phyloP scores from a whole-genome alignment of 768 basidiomycete genomes.

The Pisolithus microcarpus region DNA sequence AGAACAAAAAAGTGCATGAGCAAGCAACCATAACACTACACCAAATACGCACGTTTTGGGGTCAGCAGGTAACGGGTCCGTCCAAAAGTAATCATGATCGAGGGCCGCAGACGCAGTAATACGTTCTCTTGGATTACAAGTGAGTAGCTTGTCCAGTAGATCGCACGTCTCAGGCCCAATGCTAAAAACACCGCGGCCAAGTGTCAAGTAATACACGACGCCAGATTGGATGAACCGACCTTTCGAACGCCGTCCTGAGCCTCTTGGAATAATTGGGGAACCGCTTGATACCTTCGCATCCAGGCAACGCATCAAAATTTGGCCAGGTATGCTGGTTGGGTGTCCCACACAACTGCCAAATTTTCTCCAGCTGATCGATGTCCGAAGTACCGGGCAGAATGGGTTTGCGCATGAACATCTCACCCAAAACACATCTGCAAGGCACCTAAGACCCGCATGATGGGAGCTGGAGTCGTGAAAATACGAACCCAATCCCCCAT shows the following conservation, averaged over 20 bases:
- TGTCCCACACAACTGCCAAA: constrained; percentile 84
- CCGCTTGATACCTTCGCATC: constrained; percentile 71
- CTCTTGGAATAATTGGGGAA: constrained; percentile 49
- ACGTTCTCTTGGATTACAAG: constrained; percentile 75
- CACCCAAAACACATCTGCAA: constrained; percentile 84
- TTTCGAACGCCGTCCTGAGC: constrained; percentile 51
- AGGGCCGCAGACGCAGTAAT: constrained; percentile 82
- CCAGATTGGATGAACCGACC: constrained; percentile 35
- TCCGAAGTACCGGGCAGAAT: constrained; percentile 86
- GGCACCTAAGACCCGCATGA: constrained; percentile 1
- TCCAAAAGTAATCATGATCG: constrained; percentile 94
- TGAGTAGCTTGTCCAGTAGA: constrained; percentile 74
- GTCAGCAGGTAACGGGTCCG: constrained; percentile 79
- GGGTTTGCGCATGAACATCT: constrained; percentile 86
- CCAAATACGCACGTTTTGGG: constrained; percentile 56
- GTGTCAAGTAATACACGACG: constrained; percentile 2
- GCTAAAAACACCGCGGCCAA: constrained; percentile 29
- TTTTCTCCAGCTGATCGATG: constrained; percentile 85
- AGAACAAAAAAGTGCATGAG: neutral
- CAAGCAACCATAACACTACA: neutral
- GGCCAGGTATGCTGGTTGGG: constrained; percentile 82
- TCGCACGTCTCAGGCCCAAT: constrained; percentile 71
- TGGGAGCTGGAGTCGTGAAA: neutral
- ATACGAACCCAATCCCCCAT: constrained; percentile 88
- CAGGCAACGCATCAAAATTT: constrained; percentile 64